Conservation (phyloP, 805 yeast genomes). For the Limtongia smithiae region DNA sequence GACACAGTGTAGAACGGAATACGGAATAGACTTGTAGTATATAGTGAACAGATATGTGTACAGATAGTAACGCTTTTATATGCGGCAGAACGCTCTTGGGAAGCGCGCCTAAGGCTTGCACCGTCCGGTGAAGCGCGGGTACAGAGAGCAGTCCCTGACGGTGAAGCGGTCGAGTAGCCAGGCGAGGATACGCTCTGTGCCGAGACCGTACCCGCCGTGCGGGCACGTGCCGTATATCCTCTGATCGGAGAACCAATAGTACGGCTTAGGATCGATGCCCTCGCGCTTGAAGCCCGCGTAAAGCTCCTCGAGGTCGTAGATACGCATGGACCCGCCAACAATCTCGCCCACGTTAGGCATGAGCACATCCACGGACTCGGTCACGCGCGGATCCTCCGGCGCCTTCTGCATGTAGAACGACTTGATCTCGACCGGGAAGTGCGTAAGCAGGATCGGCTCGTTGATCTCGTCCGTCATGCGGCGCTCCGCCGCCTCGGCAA, state of each 20-base stretch:
- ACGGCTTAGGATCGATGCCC: slow-evolving; percentile 71
- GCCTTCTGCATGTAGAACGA: slow-evolving; percentile 97
- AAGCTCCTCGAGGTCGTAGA: slow-evolving; percentile 73
- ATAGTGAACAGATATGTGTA: background rate
- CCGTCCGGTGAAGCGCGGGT: slow-evolving; percentile 97
- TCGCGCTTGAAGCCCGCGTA: slow-evolving; percentile 91
- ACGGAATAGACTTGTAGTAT: background rate
- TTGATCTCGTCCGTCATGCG: slow-evolving; percentile 95
- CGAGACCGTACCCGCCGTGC: slow-evolving; percentile 98
- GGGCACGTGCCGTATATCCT: slow-evolving; percentile 97
- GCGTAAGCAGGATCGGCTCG: slow-evolving; percentile 83
- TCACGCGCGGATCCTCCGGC: slow-evolving; percentile 84
- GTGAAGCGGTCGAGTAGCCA: slow-evolving; percentile 98
- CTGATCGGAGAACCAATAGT: slow-evolving; percentile 96
- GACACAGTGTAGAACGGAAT: background rate
- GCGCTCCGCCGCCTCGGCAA: slow-evolving; percentile 99
- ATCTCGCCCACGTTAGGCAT: slow-evolving; percentile 99
- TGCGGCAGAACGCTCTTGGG: background rate
- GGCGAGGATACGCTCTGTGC: slow-evolving; percentile 96
- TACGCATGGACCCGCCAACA: slow-evolving; percentile 99
- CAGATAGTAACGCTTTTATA: background rate
- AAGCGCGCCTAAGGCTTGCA: slow-evolving; percentile 70
- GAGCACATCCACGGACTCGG: slow-evolving; percentile 96
- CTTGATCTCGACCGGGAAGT: slow-evolving; percentile 96
- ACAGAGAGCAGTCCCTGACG: slow-evolving; percentile 95